These are phyloP conservation scores for Conticribra weissflogii DNA, from an alignment of 108 stramenopile species.

Conservation along the genomic window DNA sequence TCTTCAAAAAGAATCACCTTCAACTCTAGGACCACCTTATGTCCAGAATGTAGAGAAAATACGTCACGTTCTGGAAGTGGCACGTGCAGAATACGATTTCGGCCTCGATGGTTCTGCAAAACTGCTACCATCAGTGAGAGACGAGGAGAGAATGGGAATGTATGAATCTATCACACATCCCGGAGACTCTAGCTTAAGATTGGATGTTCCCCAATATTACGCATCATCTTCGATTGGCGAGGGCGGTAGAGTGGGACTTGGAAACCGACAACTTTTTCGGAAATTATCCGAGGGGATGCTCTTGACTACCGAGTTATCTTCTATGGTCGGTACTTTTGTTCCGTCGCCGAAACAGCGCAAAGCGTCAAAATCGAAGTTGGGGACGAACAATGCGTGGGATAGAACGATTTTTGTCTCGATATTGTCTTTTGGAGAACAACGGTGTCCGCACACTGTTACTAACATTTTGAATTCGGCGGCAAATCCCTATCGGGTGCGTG, in stretches of 20 bases:
- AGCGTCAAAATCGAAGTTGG: neutral
- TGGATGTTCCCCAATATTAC: slow-evolving; percentile 21
- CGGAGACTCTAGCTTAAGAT: neutral
- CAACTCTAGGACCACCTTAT: slow-evolving; percentile 1
- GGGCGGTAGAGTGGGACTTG: neutral
- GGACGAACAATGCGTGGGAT: slow-evolving; percentile 1
- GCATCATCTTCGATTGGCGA: slow-evolving; percentile 2
- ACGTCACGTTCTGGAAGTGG: slow-evolving; percentile 13
- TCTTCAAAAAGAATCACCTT: too few relatives aligned
- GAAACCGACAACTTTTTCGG: slow-evolving; percentile 9
- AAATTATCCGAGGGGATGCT: slow-evolving; percentile 16
- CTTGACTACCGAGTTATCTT: slow-evolving; percentile 21
- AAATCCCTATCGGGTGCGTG: slow-evolving; percentile 61
- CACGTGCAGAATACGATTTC: neutral
- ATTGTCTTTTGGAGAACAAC: slow-evolving; percentile 51
- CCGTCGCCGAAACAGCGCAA: neutral
- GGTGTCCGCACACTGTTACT: slow-evolving; percentile 51
- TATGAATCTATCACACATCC: slow-evolving; percentile 25
- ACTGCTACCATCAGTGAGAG: slow-evolving; percentile 19
- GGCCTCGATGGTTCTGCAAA: neutral
- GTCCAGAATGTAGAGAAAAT: slow-evolving; percentile 24
- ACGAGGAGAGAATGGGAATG: slow-evolving; percentile 16
- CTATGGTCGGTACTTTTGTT: slow-evolving; percentile 6
- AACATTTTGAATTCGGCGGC: slow-evolving; percentile 43
- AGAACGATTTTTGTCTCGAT: slow-evolving; percentile 65